These are phyloP conservation scores for Trichoderma arundinaceum DNA, from an alignment of 2,329 filamentous ascomycete species.

Conservation along the genomic window DNA sequence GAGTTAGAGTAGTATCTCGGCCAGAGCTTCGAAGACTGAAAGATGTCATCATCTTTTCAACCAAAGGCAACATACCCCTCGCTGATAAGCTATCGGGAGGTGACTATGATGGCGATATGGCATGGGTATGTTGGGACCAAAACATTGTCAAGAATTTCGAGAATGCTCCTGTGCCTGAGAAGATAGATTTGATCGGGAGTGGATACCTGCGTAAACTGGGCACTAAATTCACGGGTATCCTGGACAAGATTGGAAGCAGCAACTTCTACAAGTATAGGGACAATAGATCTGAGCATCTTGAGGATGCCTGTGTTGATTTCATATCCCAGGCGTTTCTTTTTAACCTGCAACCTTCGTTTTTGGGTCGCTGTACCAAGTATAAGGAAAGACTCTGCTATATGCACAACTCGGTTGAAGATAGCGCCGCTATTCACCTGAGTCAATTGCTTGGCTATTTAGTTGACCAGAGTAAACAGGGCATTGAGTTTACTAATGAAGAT, in stretches of 20 bases:
- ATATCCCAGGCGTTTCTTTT: slow-evolving; percentile 62
- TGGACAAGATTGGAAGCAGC: slow-evolving; percentile 31
- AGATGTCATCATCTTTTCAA: slow-evolving; percentile 80
- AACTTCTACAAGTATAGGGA: slow-evolving; percentile 33
- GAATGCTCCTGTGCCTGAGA: slow-evolving; percentile 54
- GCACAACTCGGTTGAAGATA: slow-evolving; percentile 55
- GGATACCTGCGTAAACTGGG: slow-evolving; percentile 58
- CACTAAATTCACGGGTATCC: slow-evolving; percentile 54
- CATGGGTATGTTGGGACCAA: slow-evolving; percentile 78
- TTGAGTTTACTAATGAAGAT: slow-evolving; percentile 52
- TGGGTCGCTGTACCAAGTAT: slow-evolving; percentile 69
- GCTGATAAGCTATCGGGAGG: slow-evolving; percentile 77
- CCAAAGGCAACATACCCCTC: slow-evolving; percentile 64
- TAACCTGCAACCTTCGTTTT: slow-evolving; percentile 59
- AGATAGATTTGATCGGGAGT: slow-evolving; percentile 51
- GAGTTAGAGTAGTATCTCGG: slow-evolving; percentile 63
- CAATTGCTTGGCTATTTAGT: slow-evolving; percentile 60
- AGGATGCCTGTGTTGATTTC: slow-evolving; percentile 49
- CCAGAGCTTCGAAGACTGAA: slow-evolving; percentile 69
- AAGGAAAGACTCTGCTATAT: slow-evolving; percentile 69
- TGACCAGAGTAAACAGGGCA: slow-evolving; percentile 63
- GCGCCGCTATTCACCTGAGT: slow-evolving; percentile 55
- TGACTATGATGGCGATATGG: slow-evolving; percentile 81
- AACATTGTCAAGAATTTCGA: slow-evolving; percentile 68
- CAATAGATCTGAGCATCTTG: slow-evolving; percentile 35